Conservation (phyloP, 2,329 filamentous ascomycete species). For the Ophiobolus disseminans region DNA sequence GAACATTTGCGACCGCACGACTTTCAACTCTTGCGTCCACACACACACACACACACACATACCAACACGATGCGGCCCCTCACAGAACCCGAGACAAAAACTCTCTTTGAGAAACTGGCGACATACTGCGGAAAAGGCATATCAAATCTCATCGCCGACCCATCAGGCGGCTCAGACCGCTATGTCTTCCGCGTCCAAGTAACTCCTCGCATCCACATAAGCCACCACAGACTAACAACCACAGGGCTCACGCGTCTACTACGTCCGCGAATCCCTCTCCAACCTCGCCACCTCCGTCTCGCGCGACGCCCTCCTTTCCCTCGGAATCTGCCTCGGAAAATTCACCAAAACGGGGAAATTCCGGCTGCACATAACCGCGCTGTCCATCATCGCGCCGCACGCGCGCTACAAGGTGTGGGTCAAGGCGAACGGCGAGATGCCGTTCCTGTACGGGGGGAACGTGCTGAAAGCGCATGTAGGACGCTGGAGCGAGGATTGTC, state of each 20-base stretch:
- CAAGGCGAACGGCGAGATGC: slow-evolving; percentile 95
- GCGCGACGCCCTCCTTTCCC: slow-evolving; percentile 79
- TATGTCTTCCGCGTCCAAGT: slow-evolving; percentile 58
- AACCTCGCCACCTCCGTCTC: slow-evolving; percentile 89
- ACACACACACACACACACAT: slow-evolving; percentile 9
- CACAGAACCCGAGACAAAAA: slow-evolving; percentile 78
- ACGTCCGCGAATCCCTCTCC: slow-evolving; percentile 85
- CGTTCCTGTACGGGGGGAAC: slow-evolving; percentile 93
- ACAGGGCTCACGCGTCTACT: slow-evolving; percentile 85
- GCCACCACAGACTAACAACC: slow-evolving; percentile 9
- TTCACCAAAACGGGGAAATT: slow-evolving; percentile 98
- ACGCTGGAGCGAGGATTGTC: slow-evolving; percentile 87
- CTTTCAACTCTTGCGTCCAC: too few relatives aligned
- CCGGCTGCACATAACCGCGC: slow-evolving; percentile 87
- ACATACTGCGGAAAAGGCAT: slow-evolving; percentile 89
- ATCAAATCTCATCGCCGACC: slow-evolving; percentile 69
- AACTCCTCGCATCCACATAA: slow-evolving; percentile 31
- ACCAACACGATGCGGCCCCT: slow-evolving; percentile 73
- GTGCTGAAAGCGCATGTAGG: slow-evolving; percentile 83
- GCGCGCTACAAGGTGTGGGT: slow-evolving; percentile 98
- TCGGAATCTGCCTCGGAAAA: slow-evolving; percentile 92
- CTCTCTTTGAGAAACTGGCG: slow-evolving; percentile 89
- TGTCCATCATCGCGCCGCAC: slow-evolving; percentile 87
- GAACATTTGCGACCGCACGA: slow-evolving; percentile 10
- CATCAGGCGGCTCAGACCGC: slow-evolving; percentile 42